phyloP scores from a whole-genome alignment of 1,139 yeast species.

The Blastobotrys ciferrii region DNA sequence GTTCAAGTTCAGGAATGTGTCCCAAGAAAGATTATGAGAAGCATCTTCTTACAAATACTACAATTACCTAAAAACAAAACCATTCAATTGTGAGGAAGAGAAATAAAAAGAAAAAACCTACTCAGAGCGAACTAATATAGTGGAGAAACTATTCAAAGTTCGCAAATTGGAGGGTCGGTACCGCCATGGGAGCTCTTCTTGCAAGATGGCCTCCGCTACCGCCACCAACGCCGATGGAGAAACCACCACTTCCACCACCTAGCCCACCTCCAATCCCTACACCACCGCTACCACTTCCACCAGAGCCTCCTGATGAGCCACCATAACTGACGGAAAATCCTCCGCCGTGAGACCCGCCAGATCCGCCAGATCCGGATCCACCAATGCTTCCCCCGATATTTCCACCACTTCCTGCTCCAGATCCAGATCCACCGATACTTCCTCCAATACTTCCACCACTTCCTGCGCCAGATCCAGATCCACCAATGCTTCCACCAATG shows the following conservation, averaged over 20 bases:
- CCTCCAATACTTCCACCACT: background rate
- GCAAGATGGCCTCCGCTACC: conserved; percentile 1
- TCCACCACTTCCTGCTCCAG: background rate
- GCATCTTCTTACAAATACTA: background rate
- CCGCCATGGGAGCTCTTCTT: background rate
- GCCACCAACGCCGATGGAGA: background rate
- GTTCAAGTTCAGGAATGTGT: too few relatives aligned
- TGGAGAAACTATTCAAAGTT: background rate
- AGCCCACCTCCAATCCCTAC: background rate
- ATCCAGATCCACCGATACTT: background rate
- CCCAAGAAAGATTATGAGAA: too few relatives aligned
- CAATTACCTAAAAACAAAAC: background rate
- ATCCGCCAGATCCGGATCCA: too few relatives aligned
- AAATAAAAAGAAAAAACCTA: background rate
- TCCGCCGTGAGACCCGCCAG: background rate
- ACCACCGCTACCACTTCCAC: conserved; percentile 1
- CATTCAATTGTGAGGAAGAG: background rate
- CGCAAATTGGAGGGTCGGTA: background rate
- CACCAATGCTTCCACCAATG: background rate
- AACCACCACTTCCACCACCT: background rate
- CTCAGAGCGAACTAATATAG: background rate
- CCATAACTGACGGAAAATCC: background rate
- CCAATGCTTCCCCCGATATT: background rate
- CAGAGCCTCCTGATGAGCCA: background rate
- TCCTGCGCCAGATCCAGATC: too few relatives aligned